Evolutionary conservation across 148 eudicot species (phyloP), one percentile per base, ranked within the genome.

Genomic region (Euryodendron excelsum): DNA sequence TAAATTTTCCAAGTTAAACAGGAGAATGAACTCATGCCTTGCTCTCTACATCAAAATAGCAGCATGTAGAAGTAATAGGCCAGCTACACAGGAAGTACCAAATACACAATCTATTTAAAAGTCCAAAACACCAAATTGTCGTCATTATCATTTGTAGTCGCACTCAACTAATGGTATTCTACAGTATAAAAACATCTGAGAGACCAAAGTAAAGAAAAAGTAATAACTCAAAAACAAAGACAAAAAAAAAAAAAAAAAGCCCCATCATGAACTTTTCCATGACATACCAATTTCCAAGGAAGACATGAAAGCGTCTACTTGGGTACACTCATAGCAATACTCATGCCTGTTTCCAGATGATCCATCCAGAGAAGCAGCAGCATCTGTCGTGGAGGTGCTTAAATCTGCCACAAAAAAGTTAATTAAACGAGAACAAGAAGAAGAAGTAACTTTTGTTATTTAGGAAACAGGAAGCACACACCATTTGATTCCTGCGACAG

Each of bases 201-300:
- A n/a, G 59, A 78, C 11, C 5, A 5, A 52, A 69, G 18, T 18
- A 69, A 18, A 53, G 23, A 13, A 36, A 69, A 18, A 53, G 27
- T 14, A 41, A 20, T 36, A 56, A 37, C 20, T 30, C 18, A 67
- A 69, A 30, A 37, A 53, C 25, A 67, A 50, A 23, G 10, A 68
- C 23, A 27, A 34, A 21, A 63, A 21, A 23, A 34, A 59, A 63
- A 23, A 5, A 25, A 5, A 47, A 34, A 21, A 28, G 36, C 44
- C 5, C 47, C 68, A 20, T 55, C 20, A 21, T 25, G 63, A 76
- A 50, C 21, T 7, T 50, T 52, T 44, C 31, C 28, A 39, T 66
- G 41, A 68, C 81, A 41, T 82, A 81, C 84, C 84, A 71, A 72
- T 65, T 77, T 72, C 58, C 37, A 82, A 28, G 60, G 77, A 82